Base-by-base conservation (phyloP, 208 protist genomes). In the Crithidia bombi region DNA sequence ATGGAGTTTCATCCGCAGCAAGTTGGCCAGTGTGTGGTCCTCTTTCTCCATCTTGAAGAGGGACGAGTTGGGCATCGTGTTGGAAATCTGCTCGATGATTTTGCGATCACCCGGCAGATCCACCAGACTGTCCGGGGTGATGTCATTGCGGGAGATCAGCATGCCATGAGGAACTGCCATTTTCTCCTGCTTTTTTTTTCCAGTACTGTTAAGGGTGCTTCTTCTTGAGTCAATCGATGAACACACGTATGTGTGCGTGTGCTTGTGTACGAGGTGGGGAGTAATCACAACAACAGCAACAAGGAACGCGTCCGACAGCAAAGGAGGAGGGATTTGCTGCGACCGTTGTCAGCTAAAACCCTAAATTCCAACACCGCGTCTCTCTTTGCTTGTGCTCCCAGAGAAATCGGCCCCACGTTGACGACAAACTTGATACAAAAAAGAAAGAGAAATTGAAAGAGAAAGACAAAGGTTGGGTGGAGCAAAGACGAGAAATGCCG, bases 131-230 rank as follows among this genome's bases (percentile, higher is more conserved):
- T 96, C 91, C 5, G 89, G 80, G 4, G 85, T 90, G 83, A 96
- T 96, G 55, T 96, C 91, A 78, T 96, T 96, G 69, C 93, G 88
- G 78, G 92, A 93, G 49, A 94, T 90, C 56, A 96, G 86, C 91
- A 96, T 96, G 54, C 91, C 91, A 86, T 96, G 91, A 47, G 86
- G 75, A 35, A 83, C 69, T 47, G 89, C 78, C 91, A 81, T 81
- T 67, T 19, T 69, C 10, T 36, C n/a, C 17, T 58, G 23, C 10
- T 66, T 54, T 33, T 5, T 35, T 10, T 33, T 56, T n/a, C n/a
- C n/a, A n/a, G n/a, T n/a, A n/a, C n/a, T n/a, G n/a, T n/a, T n/a
- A n/a, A n/a, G n/a, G n/a, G n/a, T n/a, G n/a, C n/a, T n/a, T n/a
- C n/a, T n/a, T n/a, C n/a, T n/a, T n/a, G n/a, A n/a, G n/a, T n/a